Evolutionary conservation across 1,284 basidiomycete species (phyloP).

Genomic region (Sanghuangporus baumii): DNA sequence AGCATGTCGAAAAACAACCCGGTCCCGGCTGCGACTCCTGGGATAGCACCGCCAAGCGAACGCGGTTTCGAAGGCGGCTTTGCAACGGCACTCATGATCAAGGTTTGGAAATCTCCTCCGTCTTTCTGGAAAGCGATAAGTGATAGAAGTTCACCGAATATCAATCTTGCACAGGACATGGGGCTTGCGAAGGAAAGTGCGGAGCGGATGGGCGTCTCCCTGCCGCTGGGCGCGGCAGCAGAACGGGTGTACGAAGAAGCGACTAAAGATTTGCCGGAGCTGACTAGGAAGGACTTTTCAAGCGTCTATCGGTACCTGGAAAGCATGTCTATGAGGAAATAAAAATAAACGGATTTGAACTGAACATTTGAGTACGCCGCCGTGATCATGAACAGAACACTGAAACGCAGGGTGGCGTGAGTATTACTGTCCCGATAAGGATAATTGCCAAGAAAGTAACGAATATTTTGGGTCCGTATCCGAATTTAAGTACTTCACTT

Average conservation of each 20-base stretch:
- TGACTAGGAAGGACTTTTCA: conserved; percentile 73
- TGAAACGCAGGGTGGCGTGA: background rate
- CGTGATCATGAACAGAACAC: background rate
- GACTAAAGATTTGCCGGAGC: conserved; percentile 47
- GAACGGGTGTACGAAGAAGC: conserved; percentile 53
- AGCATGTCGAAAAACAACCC: conserved; percentile 84
- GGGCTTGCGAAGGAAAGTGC: conserved; percentile 66
- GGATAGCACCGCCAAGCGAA: conserved; percentile 76
- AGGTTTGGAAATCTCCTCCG: conserved; percentile 39
- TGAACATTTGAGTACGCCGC: no score
- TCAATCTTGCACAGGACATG: conserved; percentile 55
- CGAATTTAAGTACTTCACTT: conserved; percentile 19
- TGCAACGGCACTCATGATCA: conserved; percentile 79
- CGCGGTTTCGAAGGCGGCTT: conserved; percentile 81
- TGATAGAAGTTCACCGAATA: background rate
- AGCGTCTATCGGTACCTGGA: conserved; percentile 66
- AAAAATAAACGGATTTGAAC: conserved; percentile 5
- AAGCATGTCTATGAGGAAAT: conserved; percentile 11
- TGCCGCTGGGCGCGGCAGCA: conserved; percentile 64
- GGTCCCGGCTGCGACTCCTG: conserved; percentile 67
- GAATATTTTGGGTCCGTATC: background rate
- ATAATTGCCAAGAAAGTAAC: background rate
- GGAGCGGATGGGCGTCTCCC: conserved; percentile 38
- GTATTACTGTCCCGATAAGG: background rate
- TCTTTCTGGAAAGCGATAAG: background rate